Percentiles rank a stretch among this genome's conserved stretches.
Conservation (phyloP, 371 early-diverging fungal species). For the Blastocladiella emersonii region DNA sequence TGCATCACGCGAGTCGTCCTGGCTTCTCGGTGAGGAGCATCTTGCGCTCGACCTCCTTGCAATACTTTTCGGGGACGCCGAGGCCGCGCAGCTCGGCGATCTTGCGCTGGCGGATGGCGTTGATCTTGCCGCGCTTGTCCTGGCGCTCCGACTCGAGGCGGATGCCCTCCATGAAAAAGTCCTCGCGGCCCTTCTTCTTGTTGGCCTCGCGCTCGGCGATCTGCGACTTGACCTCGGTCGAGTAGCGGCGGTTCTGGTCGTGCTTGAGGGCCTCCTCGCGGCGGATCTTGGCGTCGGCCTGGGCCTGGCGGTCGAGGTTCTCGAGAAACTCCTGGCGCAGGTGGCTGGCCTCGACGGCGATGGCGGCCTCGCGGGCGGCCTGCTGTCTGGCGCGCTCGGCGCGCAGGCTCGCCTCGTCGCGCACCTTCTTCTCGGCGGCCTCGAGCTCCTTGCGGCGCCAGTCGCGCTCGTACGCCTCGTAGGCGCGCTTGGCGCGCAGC, state of each 20-base stretch:
- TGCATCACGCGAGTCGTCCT: neutral
- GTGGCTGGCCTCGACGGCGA: slow-evolving; percentile 34
- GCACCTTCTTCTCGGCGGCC: slow-evolving; percentile 18
- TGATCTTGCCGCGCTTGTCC: slow-evolving; percentile 32
- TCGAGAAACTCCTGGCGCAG: slow-evolving; percentile 32
- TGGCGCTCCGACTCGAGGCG: slow-evolving; percentile 21
- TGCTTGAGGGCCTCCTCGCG: slow-evolving; percentile 17
- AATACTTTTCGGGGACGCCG: slow-evolving; percentile 37
- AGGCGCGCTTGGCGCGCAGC: slow-evolving; percentile 29
- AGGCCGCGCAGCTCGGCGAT: slow-evolving; percentile 19
- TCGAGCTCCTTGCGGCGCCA: slow-evolving; percentile 38
- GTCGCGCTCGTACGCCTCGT: slow-evolving; percentile 38
- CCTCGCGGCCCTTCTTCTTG: slow-evolving; percentile 25
- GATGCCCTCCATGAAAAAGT: slow-evolving; percentile 37
- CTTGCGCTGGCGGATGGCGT: slow-evolving; percentile 27
- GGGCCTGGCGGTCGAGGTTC: slow-evolving; percentile 25
- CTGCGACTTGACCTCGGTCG: slow-evolving; percentile 29
- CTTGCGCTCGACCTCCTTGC: slow-evolving; percentile 32
- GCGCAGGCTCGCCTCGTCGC: slow-evolving; percentile 22
- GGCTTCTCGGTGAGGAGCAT: slow-evolving; percentile 1
- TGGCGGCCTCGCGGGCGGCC: slow-evolving; percentile 29
- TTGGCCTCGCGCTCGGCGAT: slow-evolving; percentile 25
- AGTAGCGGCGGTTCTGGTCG: slow-evolving; percentile 24
- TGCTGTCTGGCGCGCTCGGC: slow-evolving; percentile 28
- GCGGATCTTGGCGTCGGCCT: slow-evolving; percentile 24